Evolutionary conservation across 768 basidiomycete genomes (phyloP).

Genomic region (Suillus subluteus): DNA sequence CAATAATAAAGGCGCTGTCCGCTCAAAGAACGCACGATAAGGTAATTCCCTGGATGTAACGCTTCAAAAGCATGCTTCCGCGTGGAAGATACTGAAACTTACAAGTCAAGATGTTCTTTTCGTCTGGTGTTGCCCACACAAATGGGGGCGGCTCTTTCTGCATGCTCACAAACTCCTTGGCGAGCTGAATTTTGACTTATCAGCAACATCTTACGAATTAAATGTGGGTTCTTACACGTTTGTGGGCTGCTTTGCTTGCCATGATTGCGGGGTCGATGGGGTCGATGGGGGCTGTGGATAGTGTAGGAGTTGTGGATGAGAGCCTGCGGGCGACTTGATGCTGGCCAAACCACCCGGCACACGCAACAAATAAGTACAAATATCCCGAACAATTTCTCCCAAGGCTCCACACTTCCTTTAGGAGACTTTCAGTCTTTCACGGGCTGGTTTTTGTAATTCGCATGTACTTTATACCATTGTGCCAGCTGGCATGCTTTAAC

Average conservation of each 20-base stretch:
- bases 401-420: constrained; percentile 1
- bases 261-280: constrained; percentile 40
- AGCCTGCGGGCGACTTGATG: constrained; percentile 5
- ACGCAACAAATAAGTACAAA: constrained; percentile 3
- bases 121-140: constrained; percentile 93
- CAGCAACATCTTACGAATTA: constrained; percentile 21
- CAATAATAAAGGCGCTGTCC: neutral
- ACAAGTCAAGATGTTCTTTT: constrained; percentile 98
- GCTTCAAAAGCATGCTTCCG: constrained; percentile 17
- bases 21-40: constrained; percentile 65
- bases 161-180: constrained; percentile 91
- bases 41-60: constrained; percentile 80
- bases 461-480: neutral
- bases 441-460: neutral
- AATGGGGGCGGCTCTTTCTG: constrained; percentile 94
- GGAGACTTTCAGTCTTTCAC: neutral
- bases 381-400: neutral
- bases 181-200: constrained; percentile 49
- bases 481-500: neutral
- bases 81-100: constrained; percentile 37
- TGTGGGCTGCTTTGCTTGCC: constrained; percentile 87
- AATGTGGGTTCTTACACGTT: constrained; percentile 58
- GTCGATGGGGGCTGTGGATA: constrained; percentile 5
- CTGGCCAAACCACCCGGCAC: constrained; percentile 4
- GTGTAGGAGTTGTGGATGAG: constrained; percentile 20